Evolutionary conservation across 176 grass and related monocot genomes (phyloP).

Genomic region (Carex scoparia): DNA sequence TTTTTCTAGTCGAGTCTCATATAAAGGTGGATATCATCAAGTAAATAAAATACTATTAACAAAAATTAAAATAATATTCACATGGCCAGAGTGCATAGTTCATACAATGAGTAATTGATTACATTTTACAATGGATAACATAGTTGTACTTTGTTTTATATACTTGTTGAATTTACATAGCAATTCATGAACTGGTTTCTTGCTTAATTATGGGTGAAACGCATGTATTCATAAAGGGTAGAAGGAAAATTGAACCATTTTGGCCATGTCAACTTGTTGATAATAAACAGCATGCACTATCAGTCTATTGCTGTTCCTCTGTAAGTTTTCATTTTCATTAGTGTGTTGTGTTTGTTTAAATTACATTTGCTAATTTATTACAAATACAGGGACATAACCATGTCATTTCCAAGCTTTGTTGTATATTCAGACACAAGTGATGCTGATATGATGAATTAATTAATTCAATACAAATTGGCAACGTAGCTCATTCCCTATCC

Average conservation of each 20-base stretch:
- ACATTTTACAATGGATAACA: background rate
- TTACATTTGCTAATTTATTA: background rate
- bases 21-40: background rate
- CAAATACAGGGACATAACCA: constrained; percentile 57
- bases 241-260: background rate
- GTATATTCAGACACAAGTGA: constrained; percentile 42
- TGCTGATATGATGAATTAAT: background rate
- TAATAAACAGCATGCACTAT: background rate
- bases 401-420: constrained; percentile 59
- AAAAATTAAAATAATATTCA: background rate
- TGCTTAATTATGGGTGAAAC: background rate
- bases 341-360: background rate
- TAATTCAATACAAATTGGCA: background rate
- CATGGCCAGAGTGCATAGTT: background rate
- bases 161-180: background rate
- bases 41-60: background rate
- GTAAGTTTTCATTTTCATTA: background rate
- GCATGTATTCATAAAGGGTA: background rate
- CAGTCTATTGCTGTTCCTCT: background rate
- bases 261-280: background rate
- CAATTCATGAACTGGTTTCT: background rate
- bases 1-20: background rate
- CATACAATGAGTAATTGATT: background rate
- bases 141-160: too few species aligned
- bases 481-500: background rate